Evolutionary conservation across 768 basidiomycete genomes (phyloP), one percentile per base, ranked within the genome.

Genomic region (Zangia roseola): DNA sequence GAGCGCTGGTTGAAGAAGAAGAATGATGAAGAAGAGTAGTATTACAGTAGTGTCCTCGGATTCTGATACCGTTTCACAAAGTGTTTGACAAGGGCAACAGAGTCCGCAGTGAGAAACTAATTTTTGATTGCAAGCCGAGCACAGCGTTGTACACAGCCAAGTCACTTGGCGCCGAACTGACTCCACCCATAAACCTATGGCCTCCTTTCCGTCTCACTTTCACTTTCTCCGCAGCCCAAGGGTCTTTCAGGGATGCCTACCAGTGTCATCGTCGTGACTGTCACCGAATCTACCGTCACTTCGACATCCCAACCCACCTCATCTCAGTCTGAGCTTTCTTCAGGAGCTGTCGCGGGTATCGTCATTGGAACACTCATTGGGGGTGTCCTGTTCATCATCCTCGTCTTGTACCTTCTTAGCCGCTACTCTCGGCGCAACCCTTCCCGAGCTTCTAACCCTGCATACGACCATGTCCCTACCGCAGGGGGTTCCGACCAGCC

Each of bases 1-100:
- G 68, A 73, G 38, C 69, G 78, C 28, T 88, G 86, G 86, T 56
- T 86, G 30, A 80, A 77, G 56, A 70, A 69, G 54, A n/a, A n/a
- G n/a, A n/a, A n/a, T n/a, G n/a, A 26, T 25, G 17, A 16, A 6
- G 20, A 41, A 26, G n/a, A n/a, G n/a, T n/a, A n/a, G n/a, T n/a
- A n/a, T n/a, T n/a, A n/a, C n/a, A n/a, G n/a, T n/a, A n/a, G n/a
- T n/a, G n/a, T n/a, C n/a, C n/a, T n/a, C n/a, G n/a, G n/a, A n/a
- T n/a, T n/a, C n/a, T n/a, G n/a, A n/a, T n/a, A n/a, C n/a, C n/a
- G 16, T 13, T 30, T 26, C 43, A 25, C 13, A 14, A 36, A n/a
- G 9, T n/a, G 10, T 37, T 45, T 51, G 23, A 14, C 20, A 35
- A 19, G 48, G 49, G 13, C n/a, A 46, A 36, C 2, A 1, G 30